Conservation (phyloP, 2,329 filamentous ascomycete species). For the Chaetomiaceae sp. region DNA sequence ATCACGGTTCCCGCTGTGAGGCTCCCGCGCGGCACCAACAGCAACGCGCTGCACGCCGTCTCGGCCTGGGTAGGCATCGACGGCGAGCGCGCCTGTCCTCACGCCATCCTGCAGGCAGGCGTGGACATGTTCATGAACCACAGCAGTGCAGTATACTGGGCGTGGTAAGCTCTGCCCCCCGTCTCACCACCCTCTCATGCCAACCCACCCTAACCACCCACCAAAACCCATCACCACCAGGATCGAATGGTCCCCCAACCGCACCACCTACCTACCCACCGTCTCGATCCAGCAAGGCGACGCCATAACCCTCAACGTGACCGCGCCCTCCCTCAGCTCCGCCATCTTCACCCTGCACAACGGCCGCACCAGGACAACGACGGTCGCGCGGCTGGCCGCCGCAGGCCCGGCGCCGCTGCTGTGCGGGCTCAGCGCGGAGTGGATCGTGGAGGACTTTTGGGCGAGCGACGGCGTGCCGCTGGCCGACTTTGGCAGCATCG, state of each 20-base stretch:
- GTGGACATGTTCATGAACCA: conserved; percentile 35
- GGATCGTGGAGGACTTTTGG: conserved; percentile 11
- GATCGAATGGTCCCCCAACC: conserved; percentile 8
- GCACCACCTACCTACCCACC: background rate
- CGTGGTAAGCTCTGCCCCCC: conserved; percentile 12
- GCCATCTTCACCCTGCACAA: conserved; percentile 1
- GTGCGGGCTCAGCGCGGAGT: conserved; percentile 9
- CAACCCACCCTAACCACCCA: background rate
- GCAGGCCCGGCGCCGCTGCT: conserved; percentile 1
- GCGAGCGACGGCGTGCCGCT: conserved; percentile 4
- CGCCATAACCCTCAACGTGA: conserved; percentile 2
- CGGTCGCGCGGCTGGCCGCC: background rate
- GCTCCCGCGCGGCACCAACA: conserved; percentile 32
- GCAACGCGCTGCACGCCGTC: conserved; percentile 39
- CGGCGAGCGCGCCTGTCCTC: conserved; percentile 46
- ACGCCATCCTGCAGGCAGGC: conserved; percentile 51
- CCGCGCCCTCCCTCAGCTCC: background rate
- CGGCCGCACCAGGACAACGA: background rate
- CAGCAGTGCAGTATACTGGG: conserved; percentile 1
- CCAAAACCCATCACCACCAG: background rate
- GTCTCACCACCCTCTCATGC: too few species aligned
- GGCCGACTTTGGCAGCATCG: conserved; percentile 4
- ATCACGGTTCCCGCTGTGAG: conserved; percentile 48
- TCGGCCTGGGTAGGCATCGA: conserved; percentile 49
- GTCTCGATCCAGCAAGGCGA: conserved; percentile 3